Evolutionary conservation across 2,329 filamentous ascomycete genomes (phyloP).

Genomic region (Paraconiothyrium sp.): DNA sequence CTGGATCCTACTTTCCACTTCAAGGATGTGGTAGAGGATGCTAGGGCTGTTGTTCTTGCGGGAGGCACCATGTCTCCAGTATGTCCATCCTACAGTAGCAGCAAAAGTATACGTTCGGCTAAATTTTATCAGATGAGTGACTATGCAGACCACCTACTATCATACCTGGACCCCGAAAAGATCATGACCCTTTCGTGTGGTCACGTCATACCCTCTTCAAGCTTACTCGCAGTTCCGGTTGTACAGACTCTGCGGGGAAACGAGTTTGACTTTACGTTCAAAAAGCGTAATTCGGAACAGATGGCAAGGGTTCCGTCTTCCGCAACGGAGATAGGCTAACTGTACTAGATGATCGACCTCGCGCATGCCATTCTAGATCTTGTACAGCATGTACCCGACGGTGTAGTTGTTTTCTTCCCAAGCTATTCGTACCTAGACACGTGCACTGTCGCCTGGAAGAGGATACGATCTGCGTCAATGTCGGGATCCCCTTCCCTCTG

Average conservation of each 20-base stretch:
- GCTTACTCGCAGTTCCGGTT: slow-evolving; percentile 81
- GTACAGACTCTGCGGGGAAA: slow-evolving; percentile 57
- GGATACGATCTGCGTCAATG: slow-evolving; percentile 17
- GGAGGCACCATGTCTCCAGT: slow-evolving; percentile 96
- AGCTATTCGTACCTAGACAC: slow-evolving; percentile 90
- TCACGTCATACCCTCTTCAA: slow-evolving; percentile 87
- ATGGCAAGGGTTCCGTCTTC: slow-evolving; percentile 59
- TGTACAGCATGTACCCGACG: slow-evolving; percentile 80
- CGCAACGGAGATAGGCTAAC: slow-evolving; percentile 9
- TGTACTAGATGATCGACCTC: slow-evolving; percentile 69
- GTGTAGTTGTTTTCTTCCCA: slow-evolving; percentile 93
- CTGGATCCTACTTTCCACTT: slow-evolving; percentile 93
- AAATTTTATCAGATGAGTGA: slow-evolving; percentile 72
- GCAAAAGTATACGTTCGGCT: not conserved
- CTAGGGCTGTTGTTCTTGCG: slow-evolving; percentile 86
- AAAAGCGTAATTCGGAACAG: slow-evolving; percentile 72
- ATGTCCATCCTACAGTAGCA: slow-evolving; percentile 30
- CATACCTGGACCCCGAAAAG: slow-evolving; percentile 69
- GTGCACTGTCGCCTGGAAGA: slow-evolving; percentile 62
- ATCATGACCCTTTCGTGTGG: slow-evolving; percentile 89
- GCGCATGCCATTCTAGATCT: slow-evolving; percentile 77
- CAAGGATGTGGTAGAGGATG: slow-evolving; percentile 82
- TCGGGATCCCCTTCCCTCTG: slow-evolving; percentile 51
- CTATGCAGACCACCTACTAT: slow-evolving; percentile 86
- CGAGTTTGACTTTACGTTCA: slow-evolving; percentile 88